These are phyloP conservation scores for Rhodotorula sp. DNA, from an alignment of 1,284 basidiomycete species.

Conservation along the genomic window DNA sequence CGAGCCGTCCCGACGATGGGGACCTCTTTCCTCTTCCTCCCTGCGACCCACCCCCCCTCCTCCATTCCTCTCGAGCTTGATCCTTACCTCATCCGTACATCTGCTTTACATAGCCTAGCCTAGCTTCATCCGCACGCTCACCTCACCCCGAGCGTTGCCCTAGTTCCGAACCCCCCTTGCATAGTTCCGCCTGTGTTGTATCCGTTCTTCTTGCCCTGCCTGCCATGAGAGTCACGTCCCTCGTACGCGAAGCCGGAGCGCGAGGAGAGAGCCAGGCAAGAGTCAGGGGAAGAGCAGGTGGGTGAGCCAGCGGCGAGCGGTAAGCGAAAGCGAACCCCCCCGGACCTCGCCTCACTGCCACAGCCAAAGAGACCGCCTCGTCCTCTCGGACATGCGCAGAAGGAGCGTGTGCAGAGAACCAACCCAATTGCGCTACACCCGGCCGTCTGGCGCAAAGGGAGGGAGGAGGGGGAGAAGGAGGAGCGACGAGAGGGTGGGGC, in stretches of 20 bases:
- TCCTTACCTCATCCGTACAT: too few relatives aligned
- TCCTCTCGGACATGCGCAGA: too few relatives aligned
- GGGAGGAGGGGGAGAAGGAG: neutral
- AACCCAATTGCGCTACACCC: too few relatives aligned
- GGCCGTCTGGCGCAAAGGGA: too few relatives aligned
- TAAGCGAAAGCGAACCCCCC: too few relatives aligned
- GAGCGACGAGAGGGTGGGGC: neutral
- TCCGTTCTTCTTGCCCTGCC: neutral
- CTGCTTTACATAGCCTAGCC: too few relatives aligned
- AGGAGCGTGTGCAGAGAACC: too few relatives aligned
- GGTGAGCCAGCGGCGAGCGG: neutral
- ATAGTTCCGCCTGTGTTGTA: neutral
- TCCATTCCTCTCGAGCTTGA: neutral
- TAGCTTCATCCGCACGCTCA: neutral
- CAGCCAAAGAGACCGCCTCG: too few relatives aligned
- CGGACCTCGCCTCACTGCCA: too few relatives aligned
- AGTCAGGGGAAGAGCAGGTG: neutral
- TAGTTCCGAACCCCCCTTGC: neutral
- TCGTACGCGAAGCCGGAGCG: too few relatives aligned
- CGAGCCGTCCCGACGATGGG: neutral
- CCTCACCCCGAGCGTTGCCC: too few relatives aligned
- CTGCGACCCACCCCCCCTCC: neutral
- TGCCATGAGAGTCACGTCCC: neutral
- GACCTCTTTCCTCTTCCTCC: neutral
- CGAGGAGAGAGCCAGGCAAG: too few relatives aligned